These are phyloP conservation scores for Solanum bulbocastanum DNA, from an alignment of 257 asterid genomes.

Conservation along the genomic window DNA sequence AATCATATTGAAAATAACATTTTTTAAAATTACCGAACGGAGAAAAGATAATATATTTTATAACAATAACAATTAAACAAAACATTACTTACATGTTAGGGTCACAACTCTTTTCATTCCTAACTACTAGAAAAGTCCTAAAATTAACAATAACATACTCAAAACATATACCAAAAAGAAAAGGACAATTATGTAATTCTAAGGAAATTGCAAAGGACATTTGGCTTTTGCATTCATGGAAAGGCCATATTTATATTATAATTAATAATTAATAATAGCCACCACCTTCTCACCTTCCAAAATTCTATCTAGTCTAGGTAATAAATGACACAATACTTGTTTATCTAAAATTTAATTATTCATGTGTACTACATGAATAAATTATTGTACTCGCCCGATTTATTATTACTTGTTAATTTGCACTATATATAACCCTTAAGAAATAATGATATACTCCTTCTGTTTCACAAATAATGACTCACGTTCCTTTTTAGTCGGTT, in stretches of 20 bases:
- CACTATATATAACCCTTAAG: no score
- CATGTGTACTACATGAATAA: not conserved
- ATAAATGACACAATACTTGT: not conserved
- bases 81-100: not conserved
- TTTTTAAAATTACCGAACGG: rapidly evolving
- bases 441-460: no score
- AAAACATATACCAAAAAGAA: not conserved
- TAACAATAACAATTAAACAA: not conserved
- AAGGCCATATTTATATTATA: not conserved
- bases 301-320: not conserved
- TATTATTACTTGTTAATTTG: no score
- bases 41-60: not conserved
- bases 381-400: not conserved
- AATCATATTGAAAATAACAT: not conserved
- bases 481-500: no score
- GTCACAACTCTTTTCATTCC: not conserved
- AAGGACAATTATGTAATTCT: not conserved
- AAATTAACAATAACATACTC: not conserved
- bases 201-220: not conserved
- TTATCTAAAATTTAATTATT: not conserved
- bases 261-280: not conserved
- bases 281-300: not conserved
- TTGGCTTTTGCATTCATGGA: not conserved
- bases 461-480: no score
- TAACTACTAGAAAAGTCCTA: not conserved